A percentile compares a stretch with the other conserved stretches of the same genome.
phyloP scores from a whole-genome alignment of 441 rosid genomes.

The Pelargonium cotyledonis region DNA sequence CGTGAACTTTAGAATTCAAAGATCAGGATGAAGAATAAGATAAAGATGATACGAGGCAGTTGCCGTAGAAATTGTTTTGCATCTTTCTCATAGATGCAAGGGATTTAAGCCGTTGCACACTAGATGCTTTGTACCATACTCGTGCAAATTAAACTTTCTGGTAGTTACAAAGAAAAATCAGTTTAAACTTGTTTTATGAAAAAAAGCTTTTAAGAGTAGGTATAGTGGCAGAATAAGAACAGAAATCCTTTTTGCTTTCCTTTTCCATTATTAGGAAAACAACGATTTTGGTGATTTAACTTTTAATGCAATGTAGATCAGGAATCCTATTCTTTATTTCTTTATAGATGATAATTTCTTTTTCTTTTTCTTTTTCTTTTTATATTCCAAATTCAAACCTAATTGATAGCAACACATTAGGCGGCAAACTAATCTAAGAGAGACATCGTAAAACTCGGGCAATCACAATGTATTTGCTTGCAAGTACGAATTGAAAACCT shows the following conservation, averaged over 20 bases:
- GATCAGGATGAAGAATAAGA: not conserved
- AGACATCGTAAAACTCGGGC: not conserved
- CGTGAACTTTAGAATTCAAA: not conserved
- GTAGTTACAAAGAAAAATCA: not conserved
- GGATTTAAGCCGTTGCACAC: not conserved
- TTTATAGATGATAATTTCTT: too few relatives aligned
- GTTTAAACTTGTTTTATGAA: not conserved
- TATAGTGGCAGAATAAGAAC: not conserved
- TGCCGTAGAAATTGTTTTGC: slow-evolving; percentile 1
- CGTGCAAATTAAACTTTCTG: not conserved
- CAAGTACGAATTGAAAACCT: not conserved
- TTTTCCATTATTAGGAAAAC: not conserved
- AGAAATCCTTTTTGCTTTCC: not conserved
- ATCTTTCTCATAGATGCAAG: slow-evolving; percentile 2
- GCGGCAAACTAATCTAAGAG: not conserved
- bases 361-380: too few relatives aligned
- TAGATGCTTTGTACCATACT: not conserved
- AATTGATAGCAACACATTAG: not conserved
- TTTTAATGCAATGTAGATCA: not conserved
- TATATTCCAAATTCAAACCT: not conserved
- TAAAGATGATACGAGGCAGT: not conserved
- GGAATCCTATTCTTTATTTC: not conserved
- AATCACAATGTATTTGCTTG: not conserved
- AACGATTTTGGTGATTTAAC: not conserved
- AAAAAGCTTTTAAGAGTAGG: not conserved